These are phyloP conservation scores for Leptodermis oblonga DNA, from an alignment of 257 asterid genomes.

Conservation along the genomic window DNA sequence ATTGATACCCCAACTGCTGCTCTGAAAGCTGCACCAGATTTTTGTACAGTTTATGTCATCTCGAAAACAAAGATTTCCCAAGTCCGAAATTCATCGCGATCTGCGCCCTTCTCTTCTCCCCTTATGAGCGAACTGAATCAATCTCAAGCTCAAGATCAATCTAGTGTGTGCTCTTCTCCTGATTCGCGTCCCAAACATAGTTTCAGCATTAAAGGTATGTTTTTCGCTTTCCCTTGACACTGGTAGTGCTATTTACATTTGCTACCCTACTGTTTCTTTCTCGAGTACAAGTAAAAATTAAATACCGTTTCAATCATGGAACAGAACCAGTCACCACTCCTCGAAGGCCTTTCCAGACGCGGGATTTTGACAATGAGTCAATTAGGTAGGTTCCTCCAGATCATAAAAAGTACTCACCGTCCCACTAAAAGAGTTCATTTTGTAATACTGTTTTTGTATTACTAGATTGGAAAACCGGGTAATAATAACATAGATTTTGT, in stretches of 20 bases:
- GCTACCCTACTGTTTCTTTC: not conserved
- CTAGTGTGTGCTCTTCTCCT: conserved; percentile 3
- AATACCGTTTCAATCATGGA: conserved; percentile 14
- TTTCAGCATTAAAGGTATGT: conserved; percentile 22
- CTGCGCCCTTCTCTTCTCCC: conserved; percentile 60
- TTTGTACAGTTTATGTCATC: conserved; percentile 70
- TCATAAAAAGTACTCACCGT: not conserved
- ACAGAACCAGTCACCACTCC: conserved; percentile 22
- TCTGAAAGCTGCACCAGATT: conserved; percentile 69
- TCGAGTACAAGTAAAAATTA: not conserved
- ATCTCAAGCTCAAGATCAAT: conserved; percentile 30
- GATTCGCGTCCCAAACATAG: conserved; percentile 15
- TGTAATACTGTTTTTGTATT: no score
- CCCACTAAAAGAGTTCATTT: no score
- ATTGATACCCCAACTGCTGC: conserved; percentile 51
- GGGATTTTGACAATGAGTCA: conserved; percentile 21
- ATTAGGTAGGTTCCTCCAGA: conserved; percentile 6
- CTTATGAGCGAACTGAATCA: conserved; percentile 39
- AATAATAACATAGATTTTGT: not conserved
- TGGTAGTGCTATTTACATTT: not conserved
- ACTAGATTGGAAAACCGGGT: not conserved
- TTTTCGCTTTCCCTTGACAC: not conserved
- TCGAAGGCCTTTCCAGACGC: conserved; percentile 14
- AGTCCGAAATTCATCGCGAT: conserved; percentile 63
- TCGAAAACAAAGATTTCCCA: conserved; percentile 76